phyloP scores from a whole-genome alignment of 2,329 filamentous ascomycete species.

The Ophiocordyceps camponoti-floridani region DNA sequence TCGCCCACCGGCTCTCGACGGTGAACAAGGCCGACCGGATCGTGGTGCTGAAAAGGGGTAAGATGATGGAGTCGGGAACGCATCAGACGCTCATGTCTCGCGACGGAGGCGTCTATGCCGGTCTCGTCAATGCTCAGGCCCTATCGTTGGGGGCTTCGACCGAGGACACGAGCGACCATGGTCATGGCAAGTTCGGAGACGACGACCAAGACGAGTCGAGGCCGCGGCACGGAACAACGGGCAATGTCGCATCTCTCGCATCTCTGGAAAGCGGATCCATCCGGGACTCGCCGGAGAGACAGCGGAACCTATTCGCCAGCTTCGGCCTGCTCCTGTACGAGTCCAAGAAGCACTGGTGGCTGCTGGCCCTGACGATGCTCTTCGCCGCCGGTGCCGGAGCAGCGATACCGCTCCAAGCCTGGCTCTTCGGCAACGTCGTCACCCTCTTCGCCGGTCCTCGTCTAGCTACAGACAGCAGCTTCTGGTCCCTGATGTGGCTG shows the following conservation, averaged over 20 bases:
- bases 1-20: conserved; percentile 58
- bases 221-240: conserved; percentile 27
- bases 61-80: conserved; percentile 55
- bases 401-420: conserved; percentile 31
- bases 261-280: conserved; percentile 12
- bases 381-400: conserved; percentile 25
- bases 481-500: conserved; percentile 51
- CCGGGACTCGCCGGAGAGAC: conserved; percentile 9
- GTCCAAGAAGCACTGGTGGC: conserved; percentile 29
- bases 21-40: conserved; percentile 67
- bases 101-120: conserved; percentile 45
- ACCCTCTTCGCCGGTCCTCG: conserved; percentile 22
- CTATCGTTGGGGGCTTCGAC: conserved; percentile 32
- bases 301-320: conserved; percentile 28
- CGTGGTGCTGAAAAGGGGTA: conserved; percentile 54
- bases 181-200: conserved; percentile 8
- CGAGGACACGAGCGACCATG: conserved; percentile 16
- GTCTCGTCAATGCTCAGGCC: conserved; percentile 46
- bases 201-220: conserved; percentile 15
- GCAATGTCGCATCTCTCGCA: conserved; percentile 19
- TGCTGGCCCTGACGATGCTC: conserved; percentile 30
- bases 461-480: conserved; percentile 26
- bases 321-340: conserved; percentile 40
- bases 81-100: conserved; percentile 51
- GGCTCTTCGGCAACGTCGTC: conserved; percentile 35